Evolutionary conservation across 495 filamentous ascomycete species (phyloP), one percentile per base, ranked within the genome.

Genomic region (Sordaria brevicollis): DNA sequence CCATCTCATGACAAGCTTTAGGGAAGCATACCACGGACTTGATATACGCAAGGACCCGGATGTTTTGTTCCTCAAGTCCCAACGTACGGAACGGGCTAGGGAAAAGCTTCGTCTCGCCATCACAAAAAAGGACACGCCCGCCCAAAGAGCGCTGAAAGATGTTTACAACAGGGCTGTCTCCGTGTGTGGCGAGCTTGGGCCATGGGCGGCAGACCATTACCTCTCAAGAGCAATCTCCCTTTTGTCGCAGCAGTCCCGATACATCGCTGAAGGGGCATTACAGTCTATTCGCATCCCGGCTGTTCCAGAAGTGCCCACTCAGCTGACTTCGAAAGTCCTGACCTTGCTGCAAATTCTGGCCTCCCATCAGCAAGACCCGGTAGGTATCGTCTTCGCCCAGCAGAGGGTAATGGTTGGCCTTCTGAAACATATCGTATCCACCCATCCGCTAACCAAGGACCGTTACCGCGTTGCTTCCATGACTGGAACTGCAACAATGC

Each of bases 301-400:
- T 13, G 68, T 78, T 8, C 54, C 80, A 9, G 71, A 78, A 0
- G 65, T 71, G 2, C 70, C 71, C 5, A 71, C 65, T 15, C 67
- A 77, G 21, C 68, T 87, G 1, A 88, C 90, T 0, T 71, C 79
- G 7, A 93, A 92, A 71, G 74, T 88, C 6, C 70, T 79, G 37
- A 75, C 72, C 1, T 76, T 96, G 36, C 74, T 94, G 10, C 70
- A 83, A 0, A 79, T 94, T 8, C 76, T 80, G 0, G 73, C 73
- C 8, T 79, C 82, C 35, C 73, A 85, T 5, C 69, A 72, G 1
- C 78, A 81, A 10, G 79, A 81, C 0, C 88, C 90, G 29, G 85
- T 88, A 0, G 91, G 92, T 0, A 85, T 99, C 8, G 80, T 97
- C 2, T 99, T 99, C 72, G 92, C 89, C 8, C 81, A 89, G 67